Percentiles rank a stretch among this genome's conserved stretches.
phyloP scores from a whole-genome alignment of 495 filamentous ascomycete genomes.

The Xylaria flabelliformis region DNA sequence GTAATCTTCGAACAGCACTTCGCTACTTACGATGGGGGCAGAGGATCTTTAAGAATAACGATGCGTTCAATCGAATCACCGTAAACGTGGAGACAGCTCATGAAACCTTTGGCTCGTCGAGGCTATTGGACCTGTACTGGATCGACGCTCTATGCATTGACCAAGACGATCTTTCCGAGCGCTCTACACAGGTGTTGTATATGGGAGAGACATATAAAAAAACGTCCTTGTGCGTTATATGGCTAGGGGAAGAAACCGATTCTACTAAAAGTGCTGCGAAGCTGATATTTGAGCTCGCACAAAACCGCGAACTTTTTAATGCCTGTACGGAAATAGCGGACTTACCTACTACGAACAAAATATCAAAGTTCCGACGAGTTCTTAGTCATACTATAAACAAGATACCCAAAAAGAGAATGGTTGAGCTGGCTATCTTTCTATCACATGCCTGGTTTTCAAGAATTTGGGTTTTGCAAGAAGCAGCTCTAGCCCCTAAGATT shows the following conservation, averaged over 20 bases:
- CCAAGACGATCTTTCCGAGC: slow-evolving; percentile 1
- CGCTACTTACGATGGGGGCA: neutral
- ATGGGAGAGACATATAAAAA: slow-evolving; percentile 4
- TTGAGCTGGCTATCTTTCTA: neutral
- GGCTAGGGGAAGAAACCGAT: neutral
- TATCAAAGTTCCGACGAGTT: neutral
- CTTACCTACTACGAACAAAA: neutral
- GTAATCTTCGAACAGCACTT: neutral
- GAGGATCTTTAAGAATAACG: neutral
- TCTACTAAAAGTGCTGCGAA: neutral
- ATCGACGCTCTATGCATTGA: neutral
- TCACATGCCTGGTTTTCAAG: neutral
- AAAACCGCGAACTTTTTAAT: neutral
- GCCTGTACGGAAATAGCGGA: neutral
- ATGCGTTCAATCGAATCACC: neutral
- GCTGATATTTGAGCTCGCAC: neutral
- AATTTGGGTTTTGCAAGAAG: neutral
- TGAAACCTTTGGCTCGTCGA: neutral
- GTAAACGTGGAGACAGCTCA: neutral
- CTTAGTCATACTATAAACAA: neutral
- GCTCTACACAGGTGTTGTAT: neutral
- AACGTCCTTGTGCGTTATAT: neutral
- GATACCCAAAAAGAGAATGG: neutral
- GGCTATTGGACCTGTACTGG: neutral
- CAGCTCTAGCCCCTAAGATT: neutral